These are phyloP conservation scores for Heliosperma pusillum DNA, from an alignment of 148 eudicot species.

Conservation along the genomic window DNA sequence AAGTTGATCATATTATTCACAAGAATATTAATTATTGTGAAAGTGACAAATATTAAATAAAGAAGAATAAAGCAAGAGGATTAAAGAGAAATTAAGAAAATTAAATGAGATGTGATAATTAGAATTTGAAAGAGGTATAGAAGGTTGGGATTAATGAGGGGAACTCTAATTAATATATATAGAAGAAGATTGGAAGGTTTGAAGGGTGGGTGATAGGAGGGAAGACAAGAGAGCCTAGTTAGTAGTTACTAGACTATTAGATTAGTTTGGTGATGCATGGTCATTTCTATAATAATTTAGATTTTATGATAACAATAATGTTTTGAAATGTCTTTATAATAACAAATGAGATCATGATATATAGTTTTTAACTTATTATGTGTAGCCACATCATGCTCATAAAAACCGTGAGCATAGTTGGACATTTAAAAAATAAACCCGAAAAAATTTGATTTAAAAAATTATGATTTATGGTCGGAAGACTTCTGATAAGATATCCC, in stretches of 20 bases:
- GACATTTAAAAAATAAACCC: no score
- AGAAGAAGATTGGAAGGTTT: neutral
- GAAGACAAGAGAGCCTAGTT: neutral
- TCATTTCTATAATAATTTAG: neutral
- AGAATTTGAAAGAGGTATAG: neutral
- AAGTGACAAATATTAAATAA: no score
- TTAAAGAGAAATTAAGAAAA: neutral
- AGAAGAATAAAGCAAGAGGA: neutral
- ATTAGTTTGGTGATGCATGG: constrained; percentile 1
- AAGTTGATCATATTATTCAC: neutral
- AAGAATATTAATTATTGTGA: neutral
- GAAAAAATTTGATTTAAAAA: neutral
- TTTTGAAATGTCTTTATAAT: neutral
- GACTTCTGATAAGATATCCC: neutral
- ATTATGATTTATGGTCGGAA: neutral
- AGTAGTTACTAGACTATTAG: neutral
- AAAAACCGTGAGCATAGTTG: neutral
- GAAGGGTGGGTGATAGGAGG: neutral
- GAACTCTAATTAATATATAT: neutral
- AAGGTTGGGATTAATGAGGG: neutral
- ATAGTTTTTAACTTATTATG: neutral
- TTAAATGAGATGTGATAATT: neutral
- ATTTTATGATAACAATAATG: neutral
- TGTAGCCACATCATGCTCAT: neutral
- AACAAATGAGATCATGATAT: neutral